These are phyloP conservation scores for Calonectria pseudoturangicola DNA, from an alignment of 2,329 filamentous ascomycete genomes.

Conservation along the genomic window DNA sequence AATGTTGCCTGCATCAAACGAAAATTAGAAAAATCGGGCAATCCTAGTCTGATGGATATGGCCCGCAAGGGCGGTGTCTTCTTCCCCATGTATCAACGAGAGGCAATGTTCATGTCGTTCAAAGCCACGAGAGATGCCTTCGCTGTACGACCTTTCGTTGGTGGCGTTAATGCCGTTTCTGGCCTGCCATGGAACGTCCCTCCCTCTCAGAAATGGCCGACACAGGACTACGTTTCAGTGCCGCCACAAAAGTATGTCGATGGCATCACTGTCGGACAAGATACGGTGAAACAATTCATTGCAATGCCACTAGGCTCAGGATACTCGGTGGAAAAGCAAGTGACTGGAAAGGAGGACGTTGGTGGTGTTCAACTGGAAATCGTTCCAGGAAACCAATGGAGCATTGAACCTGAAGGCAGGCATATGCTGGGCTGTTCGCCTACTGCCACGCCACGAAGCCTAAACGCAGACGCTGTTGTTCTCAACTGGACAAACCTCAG, in stretches of 20 bases:
- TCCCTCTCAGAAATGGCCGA: background rate
- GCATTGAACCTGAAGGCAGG: background rate
- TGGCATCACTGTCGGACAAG: slow-evolving; percentile 28
- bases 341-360: slow-evolving; percentile 33
- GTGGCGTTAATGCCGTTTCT: slow-evolving; percentile 36
- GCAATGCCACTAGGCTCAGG: slow-evolving; percentile 39
- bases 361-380: slow-evolving; percentile 37
- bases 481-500: slow-evolving; percentile 5
- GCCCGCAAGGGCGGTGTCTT: slow-evolving; percentile 35
- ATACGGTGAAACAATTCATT: slow-evolving; percentile 36
- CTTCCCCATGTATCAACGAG: slow-evolving; percentile 41
- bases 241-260: slow-evolving; percentile 36
- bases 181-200: slow-evolving; percentile 25
- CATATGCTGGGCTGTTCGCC: background rate
- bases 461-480: background rate
- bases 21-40: slow-evolving; percentile 29
- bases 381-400: slow-evolving; percentile 32
- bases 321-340: slow-evolving; percentile 40
- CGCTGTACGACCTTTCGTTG: slow-evolving; percentile 31
- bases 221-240: slow-evolving; percentile 33
- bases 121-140: slow-evolving; percentile 29
- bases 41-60: slow-evolving; percentile 35
- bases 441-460: background rate
- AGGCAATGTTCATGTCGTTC: slow-evolving; percentile 39
- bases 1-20: slow-evolving; percentile 19